These are phyloP conservation scores for Paspalum vaginatum DNA, from an alignment of 176 grass and related monocot species.

Conservation along the genomic window DNA sequence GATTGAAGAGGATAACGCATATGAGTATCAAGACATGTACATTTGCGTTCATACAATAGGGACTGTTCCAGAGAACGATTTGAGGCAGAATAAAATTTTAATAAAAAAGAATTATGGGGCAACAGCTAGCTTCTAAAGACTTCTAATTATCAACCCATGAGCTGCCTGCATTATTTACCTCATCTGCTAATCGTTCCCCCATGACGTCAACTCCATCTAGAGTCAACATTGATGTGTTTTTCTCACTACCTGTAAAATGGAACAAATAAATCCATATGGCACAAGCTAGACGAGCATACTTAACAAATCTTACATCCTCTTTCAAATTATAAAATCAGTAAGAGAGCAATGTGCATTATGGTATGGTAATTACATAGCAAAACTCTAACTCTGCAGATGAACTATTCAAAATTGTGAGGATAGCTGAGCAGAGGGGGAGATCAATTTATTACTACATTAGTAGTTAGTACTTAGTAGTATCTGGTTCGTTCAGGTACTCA, in stretches of 20 bases:
- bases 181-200: conserved; percentile 79
- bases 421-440: neutral
- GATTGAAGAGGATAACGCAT: conserved; percentile 19
- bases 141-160: conserved; percentile 1
- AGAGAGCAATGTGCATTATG: neutral
- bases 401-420: neutral
- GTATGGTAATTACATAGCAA: conserved; percentile 3
- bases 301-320: neutral
- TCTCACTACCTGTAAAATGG: conserved; percentile 71
- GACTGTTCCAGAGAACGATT: neutral
- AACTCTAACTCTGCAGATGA: neutral
- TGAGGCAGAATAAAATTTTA: neutral
- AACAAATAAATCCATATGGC: conserved; percentile 26
- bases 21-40: neutral
- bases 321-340: conserved; percentile 19
- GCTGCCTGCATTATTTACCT: conserved; percentile 42
- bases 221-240: conserved; percentile 66
- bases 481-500: neutral
- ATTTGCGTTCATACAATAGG: neutral
- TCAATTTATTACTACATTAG: neutral
- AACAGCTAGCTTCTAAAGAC: conserved; percentile 19
- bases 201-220: conserved; percentile 82
- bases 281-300: conserved; percentile 7
- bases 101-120: neutral
- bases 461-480: neutral